Base-by-base conservation (phyloP, 2,329 filamentous ascomycete species). In the Aciculosporium take region DNA sequence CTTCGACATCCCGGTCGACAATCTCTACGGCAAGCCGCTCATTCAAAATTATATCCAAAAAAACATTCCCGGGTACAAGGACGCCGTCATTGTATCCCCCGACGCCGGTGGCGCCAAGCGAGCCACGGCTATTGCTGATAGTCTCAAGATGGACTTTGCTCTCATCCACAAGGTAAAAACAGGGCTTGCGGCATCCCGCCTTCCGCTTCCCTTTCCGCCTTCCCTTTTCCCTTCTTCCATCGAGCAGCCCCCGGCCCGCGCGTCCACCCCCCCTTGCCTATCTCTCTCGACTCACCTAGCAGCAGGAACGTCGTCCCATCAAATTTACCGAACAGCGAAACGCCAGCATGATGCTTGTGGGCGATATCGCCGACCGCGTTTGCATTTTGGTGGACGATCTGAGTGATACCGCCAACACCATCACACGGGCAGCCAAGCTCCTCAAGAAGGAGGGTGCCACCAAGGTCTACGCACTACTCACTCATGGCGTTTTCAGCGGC, bases 1-100 rank as follows among this genome's bases (percentile, higher is more conserved):
- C 70, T 96, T 98, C 57, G 89, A 98, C 57, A 94, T 96, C 44
- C 91, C 91, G 2, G 91, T 98, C 43, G 91, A 98, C 66, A 98
- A 98, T 60, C 72, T 98, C 15, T 96, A 96, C 64, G 89, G 81
- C 43, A 79, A 84, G 52, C 80, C 83, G 38, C 66, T 88, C 39
- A 68, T 82, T 41, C 76, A 80, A 56, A 72, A 72, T 46, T 82
- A 81, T 56, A 81, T 82, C 52, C 80, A 87, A 57, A 79, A 83
- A 56, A 77, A 86, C 53, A 91, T 94, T 45, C 81, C 84, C 37
- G 81, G 88, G 56, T 88, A 80, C 63, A 81, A 80, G 60, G 76
- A 89, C 44, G 84, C 85, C 29, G 87, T 98, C 35, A 83, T 98
- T 56, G 89, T 98, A 53, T 94, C 85, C 56, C 91, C 91, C 7